These are phyloP conservation scores for Solidago caesia DNA, from an alignment of 129 eudicot genomes.

Conservation along the genomic window DNA sequence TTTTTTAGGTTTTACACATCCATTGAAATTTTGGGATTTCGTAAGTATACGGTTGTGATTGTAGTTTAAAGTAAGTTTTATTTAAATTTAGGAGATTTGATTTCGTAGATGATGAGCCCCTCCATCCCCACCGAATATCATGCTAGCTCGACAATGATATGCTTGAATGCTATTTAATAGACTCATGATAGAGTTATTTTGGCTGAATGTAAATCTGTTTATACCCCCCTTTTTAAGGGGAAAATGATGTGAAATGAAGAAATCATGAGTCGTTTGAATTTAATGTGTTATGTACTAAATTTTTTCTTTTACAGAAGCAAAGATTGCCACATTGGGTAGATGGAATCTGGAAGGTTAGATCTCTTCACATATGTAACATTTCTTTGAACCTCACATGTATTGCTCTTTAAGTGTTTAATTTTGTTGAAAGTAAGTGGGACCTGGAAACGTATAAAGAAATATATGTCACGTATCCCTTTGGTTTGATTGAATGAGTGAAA, in stretches of 20 bases:
- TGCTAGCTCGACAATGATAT: conserved; percentile 5
- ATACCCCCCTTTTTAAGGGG: conserved; percentile 9
- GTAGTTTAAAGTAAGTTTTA: too few relatives aligned
- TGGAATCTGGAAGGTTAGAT: conserved; percentile 98
- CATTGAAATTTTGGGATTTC: too few relatives aligned
- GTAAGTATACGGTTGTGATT: too few relatives aligned
- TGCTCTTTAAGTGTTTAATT: conserved; percentile 30
- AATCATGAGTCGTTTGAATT: conserved; percentile 1
- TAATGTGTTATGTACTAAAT: not conserved
- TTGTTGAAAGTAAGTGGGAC: conserved; percentile 84
- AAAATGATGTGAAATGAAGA: conserved; percentile 14
- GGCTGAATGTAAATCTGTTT: conserved; percentile 9
- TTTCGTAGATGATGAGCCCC: too few relatives aligned
- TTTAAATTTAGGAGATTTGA: too few relatives aligned
- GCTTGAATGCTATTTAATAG: not conserved
- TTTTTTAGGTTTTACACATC: too few relatives aligned
- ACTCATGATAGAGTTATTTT: not conserved
- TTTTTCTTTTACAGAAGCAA: conserved; percentile 70
- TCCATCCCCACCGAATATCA: too few relatives aligned
- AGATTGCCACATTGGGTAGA: conserved; percentile 77
- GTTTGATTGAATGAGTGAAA: not conserved
- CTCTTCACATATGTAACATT: conserved; percentile 14
- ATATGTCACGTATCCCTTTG: not conserved
- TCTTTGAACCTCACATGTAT: conserved; percentile 5
- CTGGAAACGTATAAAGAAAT: conserved; percentile 19